Conservation (phyloP, 176 grass and related monocot species). For the Triticum turgidum region DNA sequence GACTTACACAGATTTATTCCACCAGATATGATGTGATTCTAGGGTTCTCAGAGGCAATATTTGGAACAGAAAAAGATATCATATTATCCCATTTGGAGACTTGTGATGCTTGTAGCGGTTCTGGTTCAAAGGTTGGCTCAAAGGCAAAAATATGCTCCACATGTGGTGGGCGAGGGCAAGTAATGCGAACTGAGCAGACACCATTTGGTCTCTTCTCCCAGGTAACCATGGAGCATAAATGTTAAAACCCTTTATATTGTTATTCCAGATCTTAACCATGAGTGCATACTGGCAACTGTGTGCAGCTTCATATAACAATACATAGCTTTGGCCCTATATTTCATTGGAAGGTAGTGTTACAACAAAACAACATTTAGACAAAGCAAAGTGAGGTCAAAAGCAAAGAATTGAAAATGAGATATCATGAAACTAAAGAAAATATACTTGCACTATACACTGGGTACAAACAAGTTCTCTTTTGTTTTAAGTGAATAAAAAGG, state of each 20-base stretch:
- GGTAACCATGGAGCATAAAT: slow-evolving; percentile 48
- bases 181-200: slow-evolving; percentile 98
- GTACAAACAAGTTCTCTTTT: not conserved
- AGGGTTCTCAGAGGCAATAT: slow-evolving; percentile 90
- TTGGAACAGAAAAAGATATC: slow-evolving; percentile 95
- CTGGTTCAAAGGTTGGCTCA: slow-evolving; percentile 86
- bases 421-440: not conserved
- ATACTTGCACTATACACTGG: not conserved
- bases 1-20: slow-evolving; percentile 34
- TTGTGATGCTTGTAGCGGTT: slow-evolving; percentile 79
- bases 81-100: slow-evolving; percentile 96
- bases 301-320: not conserved
- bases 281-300: not conserved
- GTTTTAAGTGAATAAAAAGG: not conserved
- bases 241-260: not conserved
- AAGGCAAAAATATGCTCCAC: slow-evolving; percentile 90
- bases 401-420: not conserved
- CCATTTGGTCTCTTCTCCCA: slow-evolving; percentile 99
- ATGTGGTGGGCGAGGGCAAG: slow-evolving; percentile 95
- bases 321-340: not conserved
- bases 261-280: not conserved
- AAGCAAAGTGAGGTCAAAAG: not conserved
- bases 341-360: not conserved
- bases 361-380: not conserved
- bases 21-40: slow-evolving; percentile 89